A percentile compares a stretch with the other conserved stretches of the same genome.
Conservation (phyloP, 306 rosid genomes). For the Fragaria nilgerrensis region DNA sequence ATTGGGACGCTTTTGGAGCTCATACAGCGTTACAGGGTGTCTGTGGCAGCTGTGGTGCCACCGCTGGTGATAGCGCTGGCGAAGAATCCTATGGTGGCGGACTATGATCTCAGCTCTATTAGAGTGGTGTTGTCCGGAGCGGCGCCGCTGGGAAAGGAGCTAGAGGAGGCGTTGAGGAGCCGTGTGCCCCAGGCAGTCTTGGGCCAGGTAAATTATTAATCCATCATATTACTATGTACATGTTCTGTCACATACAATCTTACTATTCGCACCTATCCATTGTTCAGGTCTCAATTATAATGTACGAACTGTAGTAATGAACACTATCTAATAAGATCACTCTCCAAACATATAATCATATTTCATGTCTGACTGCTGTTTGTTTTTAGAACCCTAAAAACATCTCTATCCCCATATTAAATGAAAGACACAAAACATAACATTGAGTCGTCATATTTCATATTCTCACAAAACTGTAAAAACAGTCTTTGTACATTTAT, state of each 20-base stretch:
- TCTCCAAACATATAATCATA: too few relatives aligned
- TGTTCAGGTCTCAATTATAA: too few relatives aligned
- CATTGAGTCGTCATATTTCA: background rate
- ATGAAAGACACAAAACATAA: background rate
- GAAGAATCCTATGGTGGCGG: slow-evolving; percentile 62
- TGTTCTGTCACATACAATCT: background rate
- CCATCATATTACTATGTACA: background rate
- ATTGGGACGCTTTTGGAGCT: slow-evolving; percentile 52
- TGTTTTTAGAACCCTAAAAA: background rate
- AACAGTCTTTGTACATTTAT: too few relatives aligned
- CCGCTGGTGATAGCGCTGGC: slow-evolving; percentile 79
- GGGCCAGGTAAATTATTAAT: slow-evolving; percentile 59
- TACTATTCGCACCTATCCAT: background rate
- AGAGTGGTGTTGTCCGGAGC: slow-evolving; percentile 71
- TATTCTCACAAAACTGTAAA: background rate
- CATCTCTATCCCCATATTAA: background rate
- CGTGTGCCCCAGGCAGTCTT: slow-evolving; percentile 69
- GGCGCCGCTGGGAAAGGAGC: slow-evolving; percentile 85
- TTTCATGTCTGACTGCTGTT: background rate
- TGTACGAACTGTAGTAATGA: too few relatives aligned
- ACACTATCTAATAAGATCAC: too few relatives aligned
- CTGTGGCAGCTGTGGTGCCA: slow-evolving; percentile 85
- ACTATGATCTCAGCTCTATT: slow-evolving; percentile 65
- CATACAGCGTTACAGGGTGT: slow-evolving; percentile 50
- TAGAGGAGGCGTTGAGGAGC: slow-evolving; percentile 59